Evolutionary conservation across 1,284 basidiomycete species (phyloP), one percentile per base, ranked within the genome.

Genomic region (Pholiota adiposa): DNA sequence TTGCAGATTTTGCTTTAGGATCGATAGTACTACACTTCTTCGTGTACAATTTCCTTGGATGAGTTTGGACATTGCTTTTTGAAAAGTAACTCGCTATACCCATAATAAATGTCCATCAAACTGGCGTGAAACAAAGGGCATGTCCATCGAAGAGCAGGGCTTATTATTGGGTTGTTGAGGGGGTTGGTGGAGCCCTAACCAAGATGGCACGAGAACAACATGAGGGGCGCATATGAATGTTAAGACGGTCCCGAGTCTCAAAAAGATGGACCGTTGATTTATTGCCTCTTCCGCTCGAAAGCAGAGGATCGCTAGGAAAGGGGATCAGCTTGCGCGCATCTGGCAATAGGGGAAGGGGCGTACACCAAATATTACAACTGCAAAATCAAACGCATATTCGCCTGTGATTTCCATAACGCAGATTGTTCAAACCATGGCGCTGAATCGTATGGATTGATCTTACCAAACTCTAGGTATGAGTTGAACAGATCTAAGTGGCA

Each of bases 21-120:
- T 97, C 95, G 1, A 89, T 99, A 62, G 88, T 98, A 44, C 82
- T 99, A 53, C 97, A 99, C 77, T 97, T 98, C 80, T 99, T 99
- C 73, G 96, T 97, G 57, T 98, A 91, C 84, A 98, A 98, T 79
- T 99, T 98, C 84, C 83, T 83, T 40, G 80, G 81, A 71, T 83
- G 68, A 74, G 21, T 51, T 48, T 46, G 56, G 49, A 33, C 18
- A 31, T 29, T 40, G 7, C 34, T 29, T 36, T n/a, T 46, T n/a
- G 48, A 50, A 52, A 52, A 43, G 43, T 40, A 46, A 43, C 33
- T 51, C 31, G 21, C 29, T 29, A 55, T 31, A 34, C 54, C 41
- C 41, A 38, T 48, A 48, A 14, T 38, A 18, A 55, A 48, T 19
- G 18, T 40, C 34, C 23, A 16, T n/a, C 36, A 41, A 25, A 52